Evolutionary conservation across 345 rosid genomes (phyloP), one percentile per base, ranked within the genome.

Genomic region (Populus tremula): DNA sequence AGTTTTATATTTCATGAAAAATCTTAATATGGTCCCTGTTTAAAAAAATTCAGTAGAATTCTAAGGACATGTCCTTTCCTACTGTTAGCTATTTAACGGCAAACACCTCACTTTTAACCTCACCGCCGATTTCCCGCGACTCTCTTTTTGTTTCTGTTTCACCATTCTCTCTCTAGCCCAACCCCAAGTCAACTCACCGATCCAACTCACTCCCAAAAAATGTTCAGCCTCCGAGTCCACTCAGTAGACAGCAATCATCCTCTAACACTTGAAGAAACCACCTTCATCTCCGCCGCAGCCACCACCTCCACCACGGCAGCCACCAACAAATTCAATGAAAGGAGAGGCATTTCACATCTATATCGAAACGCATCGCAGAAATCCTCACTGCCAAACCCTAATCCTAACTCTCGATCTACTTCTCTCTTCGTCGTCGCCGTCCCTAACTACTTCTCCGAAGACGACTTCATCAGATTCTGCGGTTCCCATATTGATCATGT

Each of bases 141-240:
- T 27, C 27, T 41, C 18, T 16, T 7, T 56, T 36, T 38, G 35
- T 11, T n/a, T 20, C 12, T 31, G 17, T 10, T 36, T 39, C 5
- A 7, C 6, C 5, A 5, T 47, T 20, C n/a, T 36, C 17, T 18
- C 11, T 36, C 75, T 5, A 62, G 5, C 35, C 59, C 50, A n/a
- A 69, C 9, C 39, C 59, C 59, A 56, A 41, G 3, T 29, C 29
- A 39, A 27, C 38, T 14, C 36, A 13, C 45, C 21, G 50, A 29
- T 25, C 50, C 41, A 18, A 54, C 38, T 17, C 66, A 38, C 3
- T 5, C 11, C 0, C 36, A n/a, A 31, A 54, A 21, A 27, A 95
- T 92, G 99, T 93, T 90, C 84, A 63, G 86, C 79, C 89, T 96
- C 77, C 88, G 88, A 82, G 94, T 92, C 71, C 98, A 96, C 88